Evolutionary conservation across 83 land plant species (phyloP).

Genomic region (Picea engelmannii): DNA sequence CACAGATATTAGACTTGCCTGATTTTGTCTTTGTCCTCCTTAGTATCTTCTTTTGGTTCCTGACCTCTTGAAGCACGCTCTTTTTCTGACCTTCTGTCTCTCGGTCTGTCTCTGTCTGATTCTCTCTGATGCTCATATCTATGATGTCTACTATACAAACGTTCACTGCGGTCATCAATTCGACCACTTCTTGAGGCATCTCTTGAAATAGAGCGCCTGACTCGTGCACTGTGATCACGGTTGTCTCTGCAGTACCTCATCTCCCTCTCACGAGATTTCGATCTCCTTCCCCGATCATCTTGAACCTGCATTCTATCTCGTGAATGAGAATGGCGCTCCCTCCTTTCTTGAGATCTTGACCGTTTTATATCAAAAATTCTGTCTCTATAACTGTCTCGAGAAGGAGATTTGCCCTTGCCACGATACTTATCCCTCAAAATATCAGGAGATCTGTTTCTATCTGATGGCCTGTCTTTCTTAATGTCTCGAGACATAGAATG

Average conservation of each 20-base stretch:
- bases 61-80: constrained; percentile 1
- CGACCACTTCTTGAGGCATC: constrained; percentile 18
- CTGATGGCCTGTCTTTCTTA: background rate
- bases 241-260: constrained; percentile 9
- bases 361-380: background rate
- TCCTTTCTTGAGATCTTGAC: constrained; percentile 13
- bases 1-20: constrained; percentile 19
- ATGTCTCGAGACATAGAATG: background rate
- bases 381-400: constrained; percentile 17
- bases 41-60: constrained; percentile 6
- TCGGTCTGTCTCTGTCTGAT: constrained; percentile 14
- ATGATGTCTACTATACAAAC: constrained; percentile 14
- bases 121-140: constrained; percentile 30
- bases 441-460: constrained; percentile 19
- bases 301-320: background rate
- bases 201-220: constrained; percentile 31
- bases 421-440: constrained; percentile 2
- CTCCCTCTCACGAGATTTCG: constrained; percentile 14
- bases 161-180: constrained; percentile 12
- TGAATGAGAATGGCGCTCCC: constrained; percentile 4
- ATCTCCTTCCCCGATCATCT: background rate
- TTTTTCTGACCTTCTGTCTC: constrained; percentile 12
- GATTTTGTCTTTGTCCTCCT: constrained; percentile 18
- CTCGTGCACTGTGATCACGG: constrained; percentile 12
- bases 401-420: constrained; percentile 16